phyloP scores from a whole-genome alignment of 352 stramenopile species.

The Lagenidium sp. region DNA sequence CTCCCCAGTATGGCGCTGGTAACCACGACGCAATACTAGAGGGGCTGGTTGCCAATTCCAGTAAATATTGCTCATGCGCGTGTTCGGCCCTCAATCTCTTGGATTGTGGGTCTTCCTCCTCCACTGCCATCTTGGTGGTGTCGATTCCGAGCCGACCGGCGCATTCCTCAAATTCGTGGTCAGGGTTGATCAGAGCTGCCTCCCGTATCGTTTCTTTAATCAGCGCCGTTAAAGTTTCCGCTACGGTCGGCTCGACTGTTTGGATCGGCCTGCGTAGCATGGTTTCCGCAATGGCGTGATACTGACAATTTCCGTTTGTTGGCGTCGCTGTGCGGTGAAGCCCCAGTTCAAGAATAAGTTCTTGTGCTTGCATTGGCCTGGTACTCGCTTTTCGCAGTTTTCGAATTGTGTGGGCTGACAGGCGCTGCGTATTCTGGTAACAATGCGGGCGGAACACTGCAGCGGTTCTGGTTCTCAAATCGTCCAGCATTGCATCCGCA shows the following conservation, averaged over 20 bases:
- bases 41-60: neutral
- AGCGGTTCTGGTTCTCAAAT: neutral
- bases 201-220: neutral
- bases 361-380: neutral
- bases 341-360: neutral
- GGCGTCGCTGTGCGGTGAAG: neutral
- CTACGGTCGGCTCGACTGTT: neutral
- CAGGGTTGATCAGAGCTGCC: neutral
- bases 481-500: neutral
- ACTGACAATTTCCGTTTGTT: constrained; percentile 2
- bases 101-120: neutral
- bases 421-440: too few species aligned
- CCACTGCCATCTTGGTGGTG: neutral
- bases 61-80: neutral
- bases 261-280: neutral
- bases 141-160: neutral
- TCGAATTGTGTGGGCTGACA: too few species aligned
- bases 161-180: neutral
- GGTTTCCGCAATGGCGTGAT: neutral
- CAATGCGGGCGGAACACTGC: neutral
- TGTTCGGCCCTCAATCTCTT: neutral
- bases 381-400: too few species aligned
- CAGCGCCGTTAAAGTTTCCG: neutral
- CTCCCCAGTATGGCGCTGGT: neutral
- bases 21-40: neutral